These are phyloP conservation scores for Neofusicoccum sp. DNA, from an alignment of 2,329 filamentous ascomycete species.

Conservation along the genomic window DNA sequence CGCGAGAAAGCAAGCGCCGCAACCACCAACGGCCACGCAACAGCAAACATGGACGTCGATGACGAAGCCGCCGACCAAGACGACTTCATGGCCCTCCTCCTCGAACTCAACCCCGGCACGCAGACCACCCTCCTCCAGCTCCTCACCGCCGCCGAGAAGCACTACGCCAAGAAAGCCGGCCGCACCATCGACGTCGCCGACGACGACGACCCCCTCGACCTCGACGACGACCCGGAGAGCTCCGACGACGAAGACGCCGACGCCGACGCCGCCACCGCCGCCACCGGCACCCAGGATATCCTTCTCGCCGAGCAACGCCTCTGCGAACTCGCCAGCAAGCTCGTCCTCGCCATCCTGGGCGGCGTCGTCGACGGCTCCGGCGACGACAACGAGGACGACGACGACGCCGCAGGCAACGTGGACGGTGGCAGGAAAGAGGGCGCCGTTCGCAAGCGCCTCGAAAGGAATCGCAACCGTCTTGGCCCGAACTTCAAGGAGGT, in stretches of 20 bases:
- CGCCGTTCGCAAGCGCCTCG: slow-evolving; percentile 66
- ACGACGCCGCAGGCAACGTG: slow-evolving; percentile 24
- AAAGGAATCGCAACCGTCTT: slow-evolving; percentile 75
- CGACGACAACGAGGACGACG: slow-evolving; percentile 10
- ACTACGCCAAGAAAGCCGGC: slow-evolving; percentile 46
- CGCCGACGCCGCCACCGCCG: slow-evolving; percentile 45
- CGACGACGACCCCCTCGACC: slow-evolving; percentile 70
- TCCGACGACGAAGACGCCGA: slow-evolving; percentile 51
- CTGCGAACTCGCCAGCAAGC: slow-evolving; percentile 80
- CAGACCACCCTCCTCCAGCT: slow-evolving; percentile 69
- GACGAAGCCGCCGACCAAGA: slow-evolving; percentile 49
- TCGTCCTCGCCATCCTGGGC: slow-evolving; percentile 76
- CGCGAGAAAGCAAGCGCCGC: neutral
- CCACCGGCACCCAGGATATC: slow-evolving; percentile 52
- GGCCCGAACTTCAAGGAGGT: slow-evolving; percentile 86
- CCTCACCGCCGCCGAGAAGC: slow-evolving; percentile 73
- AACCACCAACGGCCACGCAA: slow-evolving; percentile 26
- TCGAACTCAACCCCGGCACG: slow-evolving; percentile 64
- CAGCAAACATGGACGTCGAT: slow-evolving; percentile 19
- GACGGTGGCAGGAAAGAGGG: slow-evolving; percentile 40
- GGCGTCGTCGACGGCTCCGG: slow-evolving; percentile 62
- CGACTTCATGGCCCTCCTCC: slow-evolving; percentile 62
- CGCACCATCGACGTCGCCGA: slow-evolving; percentile 38
- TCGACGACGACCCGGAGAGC: slow-evolving; percentile 63
- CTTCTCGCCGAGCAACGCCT: slow-evolving; percentile 80